Percentiles rank a stretch among this genome's conserved stretches.
These are phyloP conservation scores for Globisporangium iwayamae DNA, from an alignment of 352 stramenopile species.

Conservation along the genomic window DNA sequence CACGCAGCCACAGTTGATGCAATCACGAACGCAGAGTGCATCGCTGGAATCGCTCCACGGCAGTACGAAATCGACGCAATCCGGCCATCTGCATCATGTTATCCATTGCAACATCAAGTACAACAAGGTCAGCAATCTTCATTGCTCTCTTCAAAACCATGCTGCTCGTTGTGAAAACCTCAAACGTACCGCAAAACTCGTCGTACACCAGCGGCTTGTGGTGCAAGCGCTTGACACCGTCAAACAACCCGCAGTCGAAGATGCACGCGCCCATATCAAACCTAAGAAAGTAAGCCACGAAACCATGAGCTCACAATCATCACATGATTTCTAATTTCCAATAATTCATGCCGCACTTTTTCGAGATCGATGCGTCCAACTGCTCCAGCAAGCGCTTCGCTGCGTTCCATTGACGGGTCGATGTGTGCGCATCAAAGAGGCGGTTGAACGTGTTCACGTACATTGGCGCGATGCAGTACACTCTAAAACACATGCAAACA, in stretches of 20 bases:
- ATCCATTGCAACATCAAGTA: background rate
- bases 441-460: constrained; percentile 79
- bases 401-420: constrained; percentile 60
- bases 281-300: constrained; percentile 19
- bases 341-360: constrained; percentile 31
- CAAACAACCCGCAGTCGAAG: constrained; percentile 84
- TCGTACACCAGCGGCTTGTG: constrained; percentile 81
- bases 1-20: constrained; percentile 79
- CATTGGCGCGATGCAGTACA: constrained; percentile 74
- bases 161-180: background rate
- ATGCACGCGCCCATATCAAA: constrained; percentile 80
- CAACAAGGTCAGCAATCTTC: background rate
- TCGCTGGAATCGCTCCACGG: constrained; percentile 67
- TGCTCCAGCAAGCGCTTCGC: constrained; percentile 73
- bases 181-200: constrained; percentile 73
- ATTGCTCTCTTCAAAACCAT: background rate
- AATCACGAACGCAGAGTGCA: constrained; percentile 83
- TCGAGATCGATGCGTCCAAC: constrained; percentile 57
- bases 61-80: constrained; percentile 81
- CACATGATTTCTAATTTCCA: background rate
- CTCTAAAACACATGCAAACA: constrained; percentile 28
- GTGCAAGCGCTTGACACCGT: constrained; percentile 77
- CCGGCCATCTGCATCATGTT: constrained; percentile 47
- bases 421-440: constrained; percentile 60
- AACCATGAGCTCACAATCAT: background rate